Base-by-base conservation (phyloP, 129 eudicot genomes). In the Tagetes patula region DNA sequence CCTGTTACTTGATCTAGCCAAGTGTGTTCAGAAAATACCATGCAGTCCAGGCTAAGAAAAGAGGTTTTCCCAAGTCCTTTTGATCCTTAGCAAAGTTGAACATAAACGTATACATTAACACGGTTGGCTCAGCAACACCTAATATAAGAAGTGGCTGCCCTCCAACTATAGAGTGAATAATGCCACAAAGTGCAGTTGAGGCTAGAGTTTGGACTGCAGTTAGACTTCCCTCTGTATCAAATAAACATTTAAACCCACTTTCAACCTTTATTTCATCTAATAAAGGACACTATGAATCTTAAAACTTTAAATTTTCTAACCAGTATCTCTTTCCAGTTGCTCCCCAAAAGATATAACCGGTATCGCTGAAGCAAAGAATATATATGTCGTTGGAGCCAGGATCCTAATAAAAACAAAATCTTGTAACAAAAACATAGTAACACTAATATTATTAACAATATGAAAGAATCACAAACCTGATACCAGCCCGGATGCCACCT, bases 41-140 rank as follows among this genome's bases (percentile, higher is more conserved):
- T 86, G 82, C 98, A 9, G 98, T 73, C 98, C 98, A 93, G 38
- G 98, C 96, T 72, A 90, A 82, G 86, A 87, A 93, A 37, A 93
- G 90, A 69, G 87, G 82, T 65, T 73, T 86, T 10, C 98, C 98
- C 70, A 93, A 72, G 75, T 93, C 96, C 75, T 86, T 90, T 53
- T 91, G 86, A 72, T 87, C 96, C 72, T 93, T 93, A 11, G 92
- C 98, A 71, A 93, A 93, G 64, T 93, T 78, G 86, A 80, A 93
- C 96, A 93, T 87, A 83, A 93, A 93, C 11, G 96, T 93, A 84
- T 93, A 93, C 98, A 93, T 93, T 45, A 93, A 73, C 55, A 93
- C 98, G 4, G 98, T 93, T 74, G 98, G 98, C 79, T 93, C 98
- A 41, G 98, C 98, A n/a, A 93, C 98, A 47, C 98, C 98, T 45